Conservation (phyloP, 2,329 filamentous ascomycete species). For the Clonostachys chloroleuca region DNA sequence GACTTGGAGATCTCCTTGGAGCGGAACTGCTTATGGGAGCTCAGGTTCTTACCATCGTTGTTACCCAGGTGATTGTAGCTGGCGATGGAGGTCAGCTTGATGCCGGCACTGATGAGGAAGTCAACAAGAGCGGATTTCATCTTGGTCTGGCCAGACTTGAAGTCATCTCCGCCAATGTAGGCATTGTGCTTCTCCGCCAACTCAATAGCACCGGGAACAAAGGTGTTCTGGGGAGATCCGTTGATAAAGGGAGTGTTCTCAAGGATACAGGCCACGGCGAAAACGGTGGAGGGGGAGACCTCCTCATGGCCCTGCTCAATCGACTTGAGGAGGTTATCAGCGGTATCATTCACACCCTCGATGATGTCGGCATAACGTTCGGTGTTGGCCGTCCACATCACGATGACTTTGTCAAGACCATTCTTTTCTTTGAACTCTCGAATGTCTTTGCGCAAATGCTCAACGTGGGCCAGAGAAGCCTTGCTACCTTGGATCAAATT, state of each 20-base stretch:
- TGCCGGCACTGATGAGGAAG: constrained; percentile 96
- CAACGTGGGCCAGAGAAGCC: constrained; percentile 82
- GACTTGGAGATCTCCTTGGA: constrained; percentile 99
- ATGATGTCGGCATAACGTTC: constrained; percentile 92
- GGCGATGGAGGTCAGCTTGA: constrained; percentile 97
- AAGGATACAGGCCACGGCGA: constrained; percentile 90
- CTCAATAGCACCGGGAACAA: constrained; percentile 87
- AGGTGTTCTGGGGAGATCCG: constrained; percentile 98
- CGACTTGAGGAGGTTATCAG: constrained; percentile 84
- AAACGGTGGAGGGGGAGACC: constrained; percentile 92
- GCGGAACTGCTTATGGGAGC: constrained; percentile 96
- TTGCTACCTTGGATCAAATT: constrained; percentile 82
- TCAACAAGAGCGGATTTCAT: constrained; percentile 99
- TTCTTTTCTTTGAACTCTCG: constrained; percentile 88
- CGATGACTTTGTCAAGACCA: constrained; percentile 87
- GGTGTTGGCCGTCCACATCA: constrained; percentile 98
- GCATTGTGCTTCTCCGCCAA: constrained; percentile 82
- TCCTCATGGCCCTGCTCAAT: constrained; percentile 86
- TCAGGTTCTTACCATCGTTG: constrained; percentile 98
- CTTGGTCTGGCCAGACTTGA: constrained; percentile 99
- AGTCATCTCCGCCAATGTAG: constrained; percentile 97
- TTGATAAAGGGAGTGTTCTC: constrained; percentile 96
- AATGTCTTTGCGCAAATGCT: constrained; percentile 90
- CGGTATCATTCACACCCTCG: constrained; percentile 89
- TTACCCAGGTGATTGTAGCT: constrained; percentile 99